Conservation (phyloP, 441 rosid species). For the Aquilaria agallochum region DNA sequence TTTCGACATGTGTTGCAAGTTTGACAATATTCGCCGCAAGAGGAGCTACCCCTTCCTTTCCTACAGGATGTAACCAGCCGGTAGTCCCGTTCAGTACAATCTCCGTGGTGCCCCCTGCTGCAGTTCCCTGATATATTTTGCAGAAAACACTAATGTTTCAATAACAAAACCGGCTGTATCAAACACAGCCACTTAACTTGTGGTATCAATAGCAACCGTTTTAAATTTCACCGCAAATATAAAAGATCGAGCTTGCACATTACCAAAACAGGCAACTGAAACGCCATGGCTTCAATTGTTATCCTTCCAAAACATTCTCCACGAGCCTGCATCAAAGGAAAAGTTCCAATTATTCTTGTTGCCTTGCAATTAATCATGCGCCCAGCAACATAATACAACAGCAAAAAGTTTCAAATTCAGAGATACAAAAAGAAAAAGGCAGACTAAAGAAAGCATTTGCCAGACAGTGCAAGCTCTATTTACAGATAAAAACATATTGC, state of each 20-base stretch:
- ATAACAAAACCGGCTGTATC: not conserved
- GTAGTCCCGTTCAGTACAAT: constrained; percentile 60
- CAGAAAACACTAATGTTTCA: not conserved
- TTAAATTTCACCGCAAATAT: no score
- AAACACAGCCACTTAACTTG: no score
- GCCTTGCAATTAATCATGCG: no score
- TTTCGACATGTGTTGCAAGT: constrained; percentile 59
- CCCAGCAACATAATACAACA: no score
- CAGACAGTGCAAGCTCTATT: no score
- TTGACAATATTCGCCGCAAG: constrained; percentile 59
- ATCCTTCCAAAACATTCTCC: constrained; percentile 78
- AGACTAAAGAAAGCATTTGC: no score
- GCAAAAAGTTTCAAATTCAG: no score
- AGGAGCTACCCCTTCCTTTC: constrained; percentile 51
- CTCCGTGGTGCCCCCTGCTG: constrained; percentile 69
- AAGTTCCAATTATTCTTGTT: not conserved
- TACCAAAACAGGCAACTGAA: constrained; percentile 65
- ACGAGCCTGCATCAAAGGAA: constrained; percentile 31
- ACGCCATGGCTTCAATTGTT: constrained; percentile 72
- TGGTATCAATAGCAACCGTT: no score
- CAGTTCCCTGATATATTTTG: constrained; percentile 44
- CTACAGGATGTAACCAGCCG: constrained; percentile 53
- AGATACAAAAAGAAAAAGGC: no score
- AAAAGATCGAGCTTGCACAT: constrained; percentile 6
- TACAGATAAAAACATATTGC: no score